A percentile compares a stretch with the other conserved stretches of the same genome.
Evolutionary conservation across 208 protist genomes (phyloP).

Genomic region (Tetramitus jugosus): DNA sequence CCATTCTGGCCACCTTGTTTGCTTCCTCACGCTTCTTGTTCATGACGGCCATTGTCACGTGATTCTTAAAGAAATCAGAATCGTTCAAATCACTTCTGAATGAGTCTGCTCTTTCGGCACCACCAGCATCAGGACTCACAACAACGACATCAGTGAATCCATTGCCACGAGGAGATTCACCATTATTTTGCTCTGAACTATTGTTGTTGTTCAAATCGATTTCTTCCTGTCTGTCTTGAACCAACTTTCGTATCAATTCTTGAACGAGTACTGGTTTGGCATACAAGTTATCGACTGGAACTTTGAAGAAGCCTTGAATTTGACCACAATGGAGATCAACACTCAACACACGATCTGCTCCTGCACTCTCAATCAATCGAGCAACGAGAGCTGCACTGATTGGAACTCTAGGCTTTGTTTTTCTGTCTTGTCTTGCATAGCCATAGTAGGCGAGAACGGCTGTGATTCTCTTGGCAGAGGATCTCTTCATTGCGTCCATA

Average conservation of each 20-base stretch:
- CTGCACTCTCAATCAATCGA: conserved; percentile 73
- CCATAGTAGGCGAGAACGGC: conserved; percentile 88
- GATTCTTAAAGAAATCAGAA: conserved; percentile 56
- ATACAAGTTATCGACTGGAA: conserved; percentile 77
- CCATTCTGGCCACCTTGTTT: conserved; percentile 68
- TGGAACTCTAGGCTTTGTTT: conserved; percentile 73
- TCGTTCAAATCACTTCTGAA: conserved; percentile 74
- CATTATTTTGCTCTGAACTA: not conserved
- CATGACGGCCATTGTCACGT: conserved; percentile 83
- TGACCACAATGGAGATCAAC: conserved; percentile 84
- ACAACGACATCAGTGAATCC: too few species aligned
- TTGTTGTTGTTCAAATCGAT: not conserved
- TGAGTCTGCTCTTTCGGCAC: conserved; percentile 75
- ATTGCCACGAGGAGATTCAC: conserved; percentile 35
- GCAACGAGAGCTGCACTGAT: conserved; percentile 86
- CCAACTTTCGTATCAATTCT: not conserved
- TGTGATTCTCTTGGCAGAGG: conserved; percentile 69
- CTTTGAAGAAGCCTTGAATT: conserved; percentile 91
- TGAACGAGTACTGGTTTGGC: conserved; percentile 34
- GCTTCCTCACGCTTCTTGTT: conserved; percentile 71
- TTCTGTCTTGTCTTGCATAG: conserved; percentile 84
- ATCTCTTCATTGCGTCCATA: conserved; percentile 73
- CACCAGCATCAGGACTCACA: conserved; percentile 88
- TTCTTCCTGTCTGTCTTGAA: not conserved
- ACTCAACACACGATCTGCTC: conserved; percentile 74